Evolutionary conservation across 176 grass and related monocot species (phyloP), one percentile per base, ranked within the genome.

Genomic region (maize (Zea mays)): DNA sequence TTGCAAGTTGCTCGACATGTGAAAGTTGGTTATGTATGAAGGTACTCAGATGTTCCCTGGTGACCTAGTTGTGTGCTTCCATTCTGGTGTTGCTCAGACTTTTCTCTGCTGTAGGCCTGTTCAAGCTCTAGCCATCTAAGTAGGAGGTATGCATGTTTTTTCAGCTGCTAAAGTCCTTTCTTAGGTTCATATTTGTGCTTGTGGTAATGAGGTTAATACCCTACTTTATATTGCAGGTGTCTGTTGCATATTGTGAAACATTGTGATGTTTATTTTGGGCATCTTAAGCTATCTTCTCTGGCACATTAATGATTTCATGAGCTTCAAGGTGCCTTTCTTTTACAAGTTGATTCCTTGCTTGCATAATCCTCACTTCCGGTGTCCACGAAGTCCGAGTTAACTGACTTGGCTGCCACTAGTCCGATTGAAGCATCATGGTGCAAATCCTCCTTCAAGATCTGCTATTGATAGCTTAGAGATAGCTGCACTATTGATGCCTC

Each of bases 11-110:
- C 82, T 72, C 72, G 20, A 76, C 65, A 72, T 89, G 65, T 71
- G 19, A 82, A 82, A 78, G 85, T 87, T 87, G 73, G 64, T 37
- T 73, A 87, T 60, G 51, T 78, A 83, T 33, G 48, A 87, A 87
- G 79, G 41, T 60, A 40, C 68, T 51, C 50, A 39, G 60, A 73
- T 83, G 14, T 54, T 27, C 44, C 19, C 46, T 79, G 68, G 39
- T 77, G 38, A 44, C 48, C 46, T 37, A 66, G 52, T 41, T 56
- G 11, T 75, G 47, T 2, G 34, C 38, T 34, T 48, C 61, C 14
- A 14, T 44, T 77, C 20, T 15, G 38, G 39, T 46, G 11, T 5
- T 51, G 6, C 49, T 48, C 1, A 20, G 65, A 70, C 12, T 11
- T n/a, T 75, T 66, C n/a, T 48, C 7, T 16, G 19, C 12, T 33